Base-by-base conservation (phyloP, 208 protist genomes). In the Trypanosoma scelopori region DNA sequence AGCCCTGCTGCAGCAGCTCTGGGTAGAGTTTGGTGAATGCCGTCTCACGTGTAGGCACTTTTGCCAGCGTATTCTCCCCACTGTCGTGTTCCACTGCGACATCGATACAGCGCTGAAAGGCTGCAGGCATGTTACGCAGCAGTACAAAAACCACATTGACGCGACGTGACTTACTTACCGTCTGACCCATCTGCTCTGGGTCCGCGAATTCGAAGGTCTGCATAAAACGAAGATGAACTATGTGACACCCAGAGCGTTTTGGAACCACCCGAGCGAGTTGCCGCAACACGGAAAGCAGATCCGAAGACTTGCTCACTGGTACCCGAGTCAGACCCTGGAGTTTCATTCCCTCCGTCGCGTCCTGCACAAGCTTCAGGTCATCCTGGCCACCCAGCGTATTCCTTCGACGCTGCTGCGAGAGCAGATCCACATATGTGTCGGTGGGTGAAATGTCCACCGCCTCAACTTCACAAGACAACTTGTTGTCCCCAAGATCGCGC, bases 191-290 rank as follows among this genome's bases (percentile, higher is more conserved):
- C 64, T 91, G 76, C 32, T 84, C 82, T 9, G 89, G 85, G 61
- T 95, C 89, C 11, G 76, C 60, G 68, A 95, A 95, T 64, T 87
- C 76, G 61, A 89, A 91, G 5, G 89, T 89, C 69, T 95, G 86
- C 3, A 84, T 89, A 74, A 95, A 87, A 72, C 80, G 85, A 35
- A 95, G 43, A 20, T 53, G 76, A 18, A 95, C 82, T 0, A 80
- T 85, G 69, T 92, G 86, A 12, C 82, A 89, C 69, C 65, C 65
- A 76, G 78, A 90, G 27, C 86, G 89, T 74, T 85, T 86, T 32
- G 71, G 47, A 6, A 83, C 76, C 22, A 75, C 60, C 41, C 70
- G 77, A 28, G 72, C 35, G 9, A 91, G 57, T 56, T 95, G 75
- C 50, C 78, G 69, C 13, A 95, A 46, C 7, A 72, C n/a, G 20